Conservation (phyloP, 495 filamentous ascomycete genomes). For the Baudoinia panamericana region DNA sequence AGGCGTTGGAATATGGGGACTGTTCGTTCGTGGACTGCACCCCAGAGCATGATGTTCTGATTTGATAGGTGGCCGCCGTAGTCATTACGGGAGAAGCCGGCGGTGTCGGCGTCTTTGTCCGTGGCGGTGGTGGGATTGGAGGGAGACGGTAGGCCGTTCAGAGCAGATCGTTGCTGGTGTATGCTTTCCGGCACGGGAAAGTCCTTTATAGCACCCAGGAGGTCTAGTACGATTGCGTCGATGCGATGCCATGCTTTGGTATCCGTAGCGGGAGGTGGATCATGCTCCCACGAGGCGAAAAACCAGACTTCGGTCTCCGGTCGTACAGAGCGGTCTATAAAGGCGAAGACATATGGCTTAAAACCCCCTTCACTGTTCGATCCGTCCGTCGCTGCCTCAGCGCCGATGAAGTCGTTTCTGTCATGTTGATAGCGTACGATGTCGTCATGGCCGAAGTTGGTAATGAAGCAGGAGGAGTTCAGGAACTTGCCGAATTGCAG, state of each 20-base stretch:
- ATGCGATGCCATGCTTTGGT: neutral
- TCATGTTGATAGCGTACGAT: no score
- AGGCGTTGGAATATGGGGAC: slow-evolving; percentile 2
- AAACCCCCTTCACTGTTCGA: no score
- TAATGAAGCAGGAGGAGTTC: slow-evolving; percentile 6
- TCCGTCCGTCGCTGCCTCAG: no score
- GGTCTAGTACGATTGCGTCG: neutral
- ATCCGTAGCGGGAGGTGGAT: neutral
- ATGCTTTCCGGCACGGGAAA: neutral
- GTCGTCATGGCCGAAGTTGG: slow-evolving; percentile 3
- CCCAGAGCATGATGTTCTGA: slow-evolving; percentile 17
- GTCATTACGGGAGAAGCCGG: slow-evolving; percentile 4
- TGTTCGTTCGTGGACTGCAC: slow-evolving; percentile 11
- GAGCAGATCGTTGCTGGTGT: slow-evolving; percentile 1
- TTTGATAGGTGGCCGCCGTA: slow-evolving; percentile 9
- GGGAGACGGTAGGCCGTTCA: neutral
- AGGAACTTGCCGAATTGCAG: slow-evolving; percentile 22
- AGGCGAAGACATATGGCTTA: slow-evolving; percentile 21
- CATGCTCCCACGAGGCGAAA: slow-evolving; percentile 22
- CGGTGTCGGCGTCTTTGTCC: neutral
- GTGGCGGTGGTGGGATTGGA: neutral
- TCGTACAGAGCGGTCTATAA: slow-evolving; percentile 26
- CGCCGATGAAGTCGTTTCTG: no score
- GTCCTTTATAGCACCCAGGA: neutral
- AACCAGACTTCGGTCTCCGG: slow-evolving; percentile 29